Evolutionary conservation across 305 asterid species (phyloP).

Genomic region (Fraxinus ornus): DNA sequence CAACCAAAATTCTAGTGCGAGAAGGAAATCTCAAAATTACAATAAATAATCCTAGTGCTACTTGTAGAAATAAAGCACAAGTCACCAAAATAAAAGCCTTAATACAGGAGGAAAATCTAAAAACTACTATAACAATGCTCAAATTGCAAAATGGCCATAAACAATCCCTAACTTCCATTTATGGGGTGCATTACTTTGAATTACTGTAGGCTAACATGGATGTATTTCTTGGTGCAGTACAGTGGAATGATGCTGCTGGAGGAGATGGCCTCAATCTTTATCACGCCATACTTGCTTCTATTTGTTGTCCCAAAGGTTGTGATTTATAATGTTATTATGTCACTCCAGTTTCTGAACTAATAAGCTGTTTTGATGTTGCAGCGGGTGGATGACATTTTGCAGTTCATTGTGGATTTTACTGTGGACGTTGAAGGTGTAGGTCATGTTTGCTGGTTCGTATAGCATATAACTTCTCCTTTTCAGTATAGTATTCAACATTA

Average conservation of each 20-base stretch:
- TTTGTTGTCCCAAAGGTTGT: conserved; percentile 90
- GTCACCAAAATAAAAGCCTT: background rate
- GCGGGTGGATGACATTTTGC: conserved; percentile 78
- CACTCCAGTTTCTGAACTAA: conserved; percentile 18
- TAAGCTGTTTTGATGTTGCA: conserved; percentile 38
- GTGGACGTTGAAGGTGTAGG: conserved; percentile 92
- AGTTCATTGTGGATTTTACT: conserved; percentile 83
- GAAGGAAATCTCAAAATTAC: background rate
- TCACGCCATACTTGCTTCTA: conserved; percentile 83
- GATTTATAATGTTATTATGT: background rate
- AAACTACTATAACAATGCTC: background rate
- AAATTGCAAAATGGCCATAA: background rate
- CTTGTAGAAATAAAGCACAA: background rate
- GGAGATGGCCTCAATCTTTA: conserved; percentile 95
- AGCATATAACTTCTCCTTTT: conserved; percentile 10
- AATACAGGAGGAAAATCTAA: background rate
- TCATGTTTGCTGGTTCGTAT: conserved; percentile 75
- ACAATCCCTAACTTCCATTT: background rate
- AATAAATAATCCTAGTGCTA: background rate
- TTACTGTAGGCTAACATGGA: conserved; percentile 5
- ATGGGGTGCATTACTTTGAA: background rate
- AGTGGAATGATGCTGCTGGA: conserved; percentile 91
- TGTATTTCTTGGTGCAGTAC: conserved; percentile 57
- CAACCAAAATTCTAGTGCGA: background rate
- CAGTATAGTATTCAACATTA: background rate